These are phyloP conservation scores for Rhizoclosmatium globosum DNA, from an alignment of 192 early-diverging fungal genomes.

Conservation along the genomic window DNA sequence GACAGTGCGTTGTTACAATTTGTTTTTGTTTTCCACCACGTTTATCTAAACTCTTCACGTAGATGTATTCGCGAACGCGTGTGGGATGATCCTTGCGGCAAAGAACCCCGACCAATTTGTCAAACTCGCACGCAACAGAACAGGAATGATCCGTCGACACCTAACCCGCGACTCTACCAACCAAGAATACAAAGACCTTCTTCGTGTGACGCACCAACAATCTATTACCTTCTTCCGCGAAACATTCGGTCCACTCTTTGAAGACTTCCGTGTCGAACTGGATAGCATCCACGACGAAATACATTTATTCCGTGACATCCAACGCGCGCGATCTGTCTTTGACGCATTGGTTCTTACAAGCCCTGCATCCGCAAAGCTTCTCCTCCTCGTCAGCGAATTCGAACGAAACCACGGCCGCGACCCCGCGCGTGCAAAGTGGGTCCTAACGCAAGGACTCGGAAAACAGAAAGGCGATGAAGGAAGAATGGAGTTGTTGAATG, in stretches of 20 bases:
- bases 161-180: background rate
- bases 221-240: background rate
- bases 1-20: conserved; percentile 16
- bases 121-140: conserved; percentile 28
- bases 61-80: conserved; percentile 34
- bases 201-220: background rate
- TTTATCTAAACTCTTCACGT: background rate
- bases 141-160: conserved; percentile 26
- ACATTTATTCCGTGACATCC: conserved; percentile 41
- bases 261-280: conserved; percentile 48
- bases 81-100: conserved; percentile 18
- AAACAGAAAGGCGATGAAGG: background rate
- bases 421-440: conserved; percentile 6
- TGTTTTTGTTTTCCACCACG: background rate
- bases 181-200: background rate
- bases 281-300: conserved; percentile 36
- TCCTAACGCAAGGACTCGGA: conserved; percentile 36
- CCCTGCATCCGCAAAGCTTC: conserved; percentile 10
- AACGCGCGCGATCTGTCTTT: conserved; percentile 33
- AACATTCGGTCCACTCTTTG: background rate
- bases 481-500: background rate
- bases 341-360: conserved; percentile 27
- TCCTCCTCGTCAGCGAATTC: conserved; percentile 39
- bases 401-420: conserved; percentile 44
- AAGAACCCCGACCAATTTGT: conserved; percentile 44